Base-by-base conservation (phyloP, 2,329 filamentous ascomycete genomes). In the Celoporthe dispersa region DNA sequence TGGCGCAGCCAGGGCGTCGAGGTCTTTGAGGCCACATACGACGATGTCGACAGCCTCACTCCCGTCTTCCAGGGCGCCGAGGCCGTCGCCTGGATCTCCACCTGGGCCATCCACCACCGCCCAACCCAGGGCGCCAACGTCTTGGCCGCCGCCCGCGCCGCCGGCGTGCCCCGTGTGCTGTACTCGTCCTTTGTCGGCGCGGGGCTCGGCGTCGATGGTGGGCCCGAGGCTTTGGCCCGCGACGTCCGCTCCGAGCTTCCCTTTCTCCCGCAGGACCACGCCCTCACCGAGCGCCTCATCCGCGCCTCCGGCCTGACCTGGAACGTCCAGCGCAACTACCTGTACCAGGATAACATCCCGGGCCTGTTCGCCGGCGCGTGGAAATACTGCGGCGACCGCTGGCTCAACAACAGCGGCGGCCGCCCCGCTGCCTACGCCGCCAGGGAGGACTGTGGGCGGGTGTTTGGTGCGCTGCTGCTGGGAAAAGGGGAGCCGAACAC, bases 131-230 rank as follows among this genome's bases (percentile, higher is more conserved):
- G 69, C 35, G 70, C 69, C 39, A 71, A 69, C 55, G 71, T 74
- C n/a, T 70, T 75, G 22, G 70, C 72, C 39, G 72, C 74, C 0
- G 68, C 68, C 31, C 72, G 63, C 63, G 65, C 69, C 1, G 68
- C 68, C 6, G 71, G 71, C 19, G 73, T 73, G 48, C 67, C 53
- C 41, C 73, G 74, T n/a, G 69, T 75, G 41, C 68, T 70, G 35
- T 75, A 75, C 66, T 73, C 74, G 35, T 72, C 68, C n/a, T 74
- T 74, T 33, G 69, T 75, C 7, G 73, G 74, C 12, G 73, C 73
- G 4, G 73, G 68, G 16, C 67, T 71, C 25, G 72, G 68, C 14
- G 67, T 68, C 44, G 67, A 71, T 44, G 39, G 48, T 39, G 51
- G n/a, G 2, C 22, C 64, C 33, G 51, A 60, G 64, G 64, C 33